Evolutionary conservation across 2,329 filamentous ascomycete species (phyloP), one percentile per base, ranked within the genome.

Genomic region (Sporothrix sp.): DNA sequence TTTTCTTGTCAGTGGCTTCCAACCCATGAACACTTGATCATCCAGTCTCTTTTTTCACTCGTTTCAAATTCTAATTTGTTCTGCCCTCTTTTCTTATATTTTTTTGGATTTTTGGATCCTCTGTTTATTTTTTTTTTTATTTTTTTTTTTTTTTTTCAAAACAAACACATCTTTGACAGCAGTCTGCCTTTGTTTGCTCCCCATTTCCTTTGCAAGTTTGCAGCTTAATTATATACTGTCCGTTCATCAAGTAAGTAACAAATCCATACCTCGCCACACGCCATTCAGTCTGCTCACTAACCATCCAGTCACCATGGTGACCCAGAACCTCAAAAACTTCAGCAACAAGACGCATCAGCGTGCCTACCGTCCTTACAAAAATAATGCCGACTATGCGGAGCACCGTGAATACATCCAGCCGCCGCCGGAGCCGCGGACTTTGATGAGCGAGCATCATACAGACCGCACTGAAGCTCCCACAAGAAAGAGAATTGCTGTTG

Each of bases 401-500:
- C 65, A 67, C 16, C 67, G 68, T 42, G 65, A 61, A 51, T 64
- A 64, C 47, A 59, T 66, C 11, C 57, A 52, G 54, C 63, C n/a
- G 54, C 42, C 36, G 36, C 46, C 46, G 1, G 37, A 51, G n/a
- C 9, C 48, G 6, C 48, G 40, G 7, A 50, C 62, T 33, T 68
- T 62, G 38, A 71, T 72, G 68, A 57, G 65, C 14, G 70, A 73
- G 42, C 58, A 65, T 36, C 67, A 68, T 27, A 37, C 58, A 20
- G 71, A 72, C 7, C 62, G 68, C 1, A 70, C 75, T 10, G 61
- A 66, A 8, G 59, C 68, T 1, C 68, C 71, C 11, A 72, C 75
- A 53, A 67, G 76, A 44, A 80, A 80, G 66, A 69, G 77, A 33
- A 79, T 80, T 57, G 72, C 76, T 23, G 75, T 81, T 54, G 77